These are phyloP conservation scores for Yamadazyma atmosphaerica DNA, from an alignment of 1,139 yeast species.

Conservation along the genomic window DNA sequence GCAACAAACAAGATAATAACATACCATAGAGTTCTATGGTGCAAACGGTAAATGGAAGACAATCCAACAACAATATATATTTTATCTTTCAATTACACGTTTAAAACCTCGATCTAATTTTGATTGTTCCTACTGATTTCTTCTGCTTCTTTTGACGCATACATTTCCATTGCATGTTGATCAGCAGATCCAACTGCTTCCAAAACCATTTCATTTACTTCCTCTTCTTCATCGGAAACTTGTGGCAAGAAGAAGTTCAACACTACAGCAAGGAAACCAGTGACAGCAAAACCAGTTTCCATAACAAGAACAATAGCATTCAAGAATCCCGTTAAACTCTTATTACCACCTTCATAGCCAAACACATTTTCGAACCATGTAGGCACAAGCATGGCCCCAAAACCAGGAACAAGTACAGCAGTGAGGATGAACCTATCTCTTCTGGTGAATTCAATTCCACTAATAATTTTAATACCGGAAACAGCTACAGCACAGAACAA, in stretches of 20 bases:
- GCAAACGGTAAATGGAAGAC: too few species aligned
- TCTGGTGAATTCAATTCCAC: constrained; percentile 72
- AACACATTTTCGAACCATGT: constrained; percentile 72
- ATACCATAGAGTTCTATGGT: too few species aligned
- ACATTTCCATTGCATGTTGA: constrained; percentile 33
- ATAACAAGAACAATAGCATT: constrained; percentile 76
- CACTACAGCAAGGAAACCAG: constrained; percentile 72
- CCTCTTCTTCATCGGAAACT: constrained; percentile 59
- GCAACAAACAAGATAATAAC: too few species aligned
- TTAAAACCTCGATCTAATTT: too few species aligned
- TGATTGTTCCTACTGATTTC: too few species aligned
- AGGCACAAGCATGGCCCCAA: constrained; percentile 73
- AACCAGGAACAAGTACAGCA: constrained; percentile 53
- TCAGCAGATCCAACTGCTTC: constrained; percentile 46
- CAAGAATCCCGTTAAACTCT: constrained; percentile 62
- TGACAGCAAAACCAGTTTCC: constrained; percentile 83
- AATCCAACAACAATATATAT: too few species aligned
- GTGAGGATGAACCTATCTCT: constrained; percentile 82
- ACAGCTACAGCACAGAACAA: constrained; percentile 82
- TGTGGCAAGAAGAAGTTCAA: constrained; percentile 71
- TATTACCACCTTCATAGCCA: constrained; percentile 68
- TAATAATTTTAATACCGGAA: constrained; percentile 76
- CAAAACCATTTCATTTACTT: constrained; percentile 40
- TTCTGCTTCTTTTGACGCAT: constrained; percentile 30
- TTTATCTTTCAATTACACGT: too few species aligned